Evolutionary conservation across 192 early-diverging fungal species (phyloP).

Genomic region (Chytriomyces confervae): DNA sequence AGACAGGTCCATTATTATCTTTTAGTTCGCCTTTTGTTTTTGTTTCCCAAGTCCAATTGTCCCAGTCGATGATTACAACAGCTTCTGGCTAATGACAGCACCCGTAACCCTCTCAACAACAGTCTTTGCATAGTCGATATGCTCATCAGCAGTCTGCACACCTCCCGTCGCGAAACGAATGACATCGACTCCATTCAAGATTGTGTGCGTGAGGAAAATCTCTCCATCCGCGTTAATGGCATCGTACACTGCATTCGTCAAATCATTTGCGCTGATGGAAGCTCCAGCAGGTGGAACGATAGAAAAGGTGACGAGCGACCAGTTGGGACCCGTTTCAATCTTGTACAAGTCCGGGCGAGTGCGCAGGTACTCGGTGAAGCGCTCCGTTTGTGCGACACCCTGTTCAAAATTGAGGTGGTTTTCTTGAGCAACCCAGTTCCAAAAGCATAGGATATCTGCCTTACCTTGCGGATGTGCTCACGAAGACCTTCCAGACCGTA

Average conservation of each 20-base stretch:
- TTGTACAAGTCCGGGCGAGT: neutral
- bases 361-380: neutral
- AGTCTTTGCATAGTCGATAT: conserved; percentile 17
- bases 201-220: conserved; percentile 31
- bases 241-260: conserved; percentile 31
- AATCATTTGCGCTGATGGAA: neutral
- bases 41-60: too few species aligned
- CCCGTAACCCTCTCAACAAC: conserved; percentile 20
- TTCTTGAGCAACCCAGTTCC: too few species aligned
- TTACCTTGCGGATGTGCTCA: conserved; percentile 49
- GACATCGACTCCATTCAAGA: conserved; percentile 6
- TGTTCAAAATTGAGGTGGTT: too few species aligned
- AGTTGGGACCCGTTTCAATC: conserved; percentile 29
- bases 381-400: conserved; percentile 15
- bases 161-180: conserved; percentile 32
- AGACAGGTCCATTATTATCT: too few species aligned
- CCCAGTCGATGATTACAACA: too few species aligned
- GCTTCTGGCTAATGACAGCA: too few species aligned
- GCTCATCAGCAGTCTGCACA: conserved; percentile 10
- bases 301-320: conserved; percentile 30
- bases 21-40: too few species aligned
- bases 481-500: conserved; percentile 62
- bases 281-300: conserved; percentile 13
- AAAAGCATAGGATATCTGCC: too few species aligned
- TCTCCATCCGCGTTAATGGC: conserved; percentile 19